A percentile compares a stretch with the other conserved stretches of the same genome.
Conservation (phyloP, 2,329 filamentous ascomycete species). For the Ophiocordyceps australis region DNA sequence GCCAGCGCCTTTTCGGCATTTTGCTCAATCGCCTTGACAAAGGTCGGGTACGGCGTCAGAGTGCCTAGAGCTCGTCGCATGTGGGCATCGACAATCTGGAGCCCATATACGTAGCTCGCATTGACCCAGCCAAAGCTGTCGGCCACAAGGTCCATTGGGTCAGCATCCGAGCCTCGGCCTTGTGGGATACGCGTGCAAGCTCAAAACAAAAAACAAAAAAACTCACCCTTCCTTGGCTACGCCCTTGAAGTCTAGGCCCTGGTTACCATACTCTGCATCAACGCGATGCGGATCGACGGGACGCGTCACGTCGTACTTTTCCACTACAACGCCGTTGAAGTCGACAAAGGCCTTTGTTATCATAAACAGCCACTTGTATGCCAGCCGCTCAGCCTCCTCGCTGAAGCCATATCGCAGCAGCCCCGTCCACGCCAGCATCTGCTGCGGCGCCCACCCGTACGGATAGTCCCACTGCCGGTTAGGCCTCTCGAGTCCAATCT, state of each 20-base stretch:
- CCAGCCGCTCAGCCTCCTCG: conserved; percentile 73
- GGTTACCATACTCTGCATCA: conserved; percentile 94
- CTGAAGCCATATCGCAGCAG: conserved; percentile 81
- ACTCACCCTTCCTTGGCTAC: conserved; percentile 90
- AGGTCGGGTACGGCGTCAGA: conserved; percentile 72
- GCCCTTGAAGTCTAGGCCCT: conserved; percentile 87
- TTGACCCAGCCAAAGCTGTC: conserved; percentile 95
- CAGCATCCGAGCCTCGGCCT: neutral
- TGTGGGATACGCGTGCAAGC: too few relatives aligned
- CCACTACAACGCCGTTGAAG: conserved; percentile 94
- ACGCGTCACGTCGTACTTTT: conserved; percentile 95
- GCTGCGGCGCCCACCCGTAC: conserved; percentile 95
- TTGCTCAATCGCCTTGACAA: conserved; percentile 47
- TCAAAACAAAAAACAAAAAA: too few relatives aligned
- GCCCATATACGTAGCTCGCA: conserved; percentile 86
- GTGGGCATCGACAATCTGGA: conserved; percentile 76
- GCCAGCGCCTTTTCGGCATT: conserved; percentile 34
- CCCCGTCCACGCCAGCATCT: conserved; percentile 94
- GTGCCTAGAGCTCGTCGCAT: conserved; percentile 79
- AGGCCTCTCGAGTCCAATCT: conserved; percentile 61
- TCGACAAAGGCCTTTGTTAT: conserved; percentile 97
- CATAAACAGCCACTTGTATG: conserved; percentile 97
- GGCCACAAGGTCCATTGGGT: neutral
- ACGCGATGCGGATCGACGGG: conserved; percentile 83
- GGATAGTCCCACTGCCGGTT: conserved; percentile 98